Percentiles rank a stretch among this genome's conserved stretches.
These are phyloP conservation scores for Amphichorda felina DNA, from an alignment of 2,329 filamentous ascomycete genomes.

Conservation along the genomic window DNA sequence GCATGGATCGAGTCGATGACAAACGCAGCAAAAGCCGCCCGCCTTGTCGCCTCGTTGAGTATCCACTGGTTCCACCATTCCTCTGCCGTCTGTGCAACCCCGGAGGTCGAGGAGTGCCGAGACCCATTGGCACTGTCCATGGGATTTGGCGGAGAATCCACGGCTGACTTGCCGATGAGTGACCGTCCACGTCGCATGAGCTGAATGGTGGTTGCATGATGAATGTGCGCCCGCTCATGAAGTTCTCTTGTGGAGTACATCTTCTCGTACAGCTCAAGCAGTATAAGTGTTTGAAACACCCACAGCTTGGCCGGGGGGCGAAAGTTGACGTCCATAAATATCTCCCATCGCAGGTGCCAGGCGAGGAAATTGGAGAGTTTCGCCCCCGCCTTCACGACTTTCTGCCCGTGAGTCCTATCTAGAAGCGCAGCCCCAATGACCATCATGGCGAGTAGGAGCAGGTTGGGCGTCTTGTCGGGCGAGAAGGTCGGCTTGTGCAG, in stretches of 20 bases:
- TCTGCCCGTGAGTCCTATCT: slow-evolving; percentile 67
- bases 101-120: slow-evolving; percentile 49
- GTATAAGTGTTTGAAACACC: slow-evolving; percentile 84
- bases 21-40: slow-evolving; percentile 88
- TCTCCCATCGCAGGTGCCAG: slow-evolving; percentile 90
- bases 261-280: slow-evolving; percentile 93
- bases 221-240: slow-evolving; percentile 91
- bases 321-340: slow-evolving; percentile 86
- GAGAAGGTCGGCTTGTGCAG: slow-evolving; percentile 90
- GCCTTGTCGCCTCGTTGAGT: slow-evolving; percentile 78
- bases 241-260: slow-evolving; percentile 89
- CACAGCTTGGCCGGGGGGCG: slow-evolving; percentile 87
- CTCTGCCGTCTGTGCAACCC: slow-evolving; percentile 57
- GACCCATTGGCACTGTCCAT: slow-evolving; percentile 47
- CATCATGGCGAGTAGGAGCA: slow-evolving; percentile 81
- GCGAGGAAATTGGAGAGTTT: slow-evolving; percentile 82
- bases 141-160: slow-evolving; percentile 71
- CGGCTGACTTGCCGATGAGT: slow-evolving; percentile 71
- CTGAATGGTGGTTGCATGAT: slow-evolving; percentile 90
- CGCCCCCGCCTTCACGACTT: slow-evolving; percentile 64
- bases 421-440: slow-evolving; percentile 84
- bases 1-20: slow-evolving; percentile 92
- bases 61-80: slow-evolving; percentile 98
- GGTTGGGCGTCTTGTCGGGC: slow-evolving; percentile 72
- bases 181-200: slow-evolving; percentile 91